Percentiles rank a stretch among this genome's conserved stretches.
These are phyloP conservation scores for Tympanopsis confertula DNA, from an alignment of 2,329 filamentous ascomycete genomes.

Conservation along the genomic window DNA sequence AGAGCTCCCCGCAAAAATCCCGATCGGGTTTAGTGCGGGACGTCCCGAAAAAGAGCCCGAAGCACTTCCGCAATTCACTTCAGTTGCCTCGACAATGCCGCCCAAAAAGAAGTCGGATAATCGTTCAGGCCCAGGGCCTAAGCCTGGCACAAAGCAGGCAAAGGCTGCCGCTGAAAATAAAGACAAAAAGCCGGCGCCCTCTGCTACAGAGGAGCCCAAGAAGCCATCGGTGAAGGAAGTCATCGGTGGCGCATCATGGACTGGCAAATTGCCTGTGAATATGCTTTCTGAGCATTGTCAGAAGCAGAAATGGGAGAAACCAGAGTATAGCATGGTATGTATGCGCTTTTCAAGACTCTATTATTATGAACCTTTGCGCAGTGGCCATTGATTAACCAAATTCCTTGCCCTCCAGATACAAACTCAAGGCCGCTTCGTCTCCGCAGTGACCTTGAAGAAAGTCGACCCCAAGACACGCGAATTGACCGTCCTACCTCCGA, in stretches of 20 bases:
- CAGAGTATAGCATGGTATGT: conserved; percentile 72
- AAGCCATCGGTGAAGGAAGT: conserved; percentile 64
- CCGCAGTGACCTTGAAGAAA: conserved; percentile 15
- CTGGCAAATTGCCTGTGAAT: conserved; percentile 89
- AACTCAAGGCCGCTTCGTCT: neutral
- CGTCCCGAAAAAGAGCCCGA: neutral
- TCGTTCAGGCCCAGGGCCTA: neutral
- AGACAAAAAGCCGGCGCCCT: neutral
- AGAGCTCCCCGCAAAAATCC: too few relatives aligned
- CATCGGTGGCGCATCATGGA: conserved; percentile 93
- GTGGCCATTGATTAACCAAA: neutral
- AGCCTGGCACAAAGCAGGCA: conserved; percentile 1
- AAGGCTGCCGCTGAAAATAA: neutral
- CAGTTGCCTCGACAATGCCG: neutral
- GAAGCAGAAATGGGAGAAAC: conserved; percentile 89
- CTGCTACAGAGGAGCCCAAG: neutral
- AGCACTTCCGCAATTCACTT: neutral
- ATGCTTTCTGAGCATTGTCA: conserved; percentile 89
- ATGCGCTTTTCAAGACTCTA: conserved; percentile 2
- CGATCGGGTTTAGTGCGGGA: neutral
- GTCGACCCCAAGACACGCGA: conserved; percentile 56
- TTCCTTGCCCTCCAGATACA: conserved; percentile 6
- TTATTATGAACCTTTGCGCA: conserved; percentile 10
- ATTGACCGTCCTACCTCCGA: conserved; percentile 44
- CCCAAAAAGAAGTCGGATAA: neutral